Base-by-base conservation (phyloP, 176 grass and related monocot species). In the Aegilops longissima region DNA sequence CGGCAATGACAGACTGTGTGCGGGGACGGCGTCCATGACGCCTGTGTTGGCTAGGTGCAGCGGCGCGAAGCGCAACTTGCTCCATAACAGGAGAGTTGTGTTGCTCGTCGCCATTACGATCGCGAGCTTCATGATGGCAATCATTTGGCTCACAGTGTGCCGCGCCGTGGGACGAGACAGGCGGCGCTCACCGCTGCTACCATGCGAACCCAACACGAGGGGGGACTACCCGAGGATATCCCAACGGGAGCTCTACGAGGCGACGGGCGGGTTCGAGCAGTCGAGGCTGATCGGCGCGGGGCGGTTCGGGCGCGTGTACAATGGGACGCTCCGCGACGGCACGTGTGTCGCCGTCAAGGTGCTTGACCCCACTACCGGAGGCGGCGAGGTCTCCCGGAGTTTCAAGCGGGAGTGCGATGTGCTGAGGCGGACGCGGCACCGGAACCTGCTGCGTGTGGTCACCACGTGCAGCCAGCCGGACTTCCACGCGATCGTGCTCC, bases 381-480 rank as follows among this genome's bases (percentile, higher is more conserved):
- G 45, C 12, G 12, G 45, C 1, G 45, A 49, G 45, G 45, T 49
- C 9, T 73, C 89, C 10, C 80, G 91, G 12, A 95, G 95, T 73
- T 98, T 98, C 85, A 93, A 95, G 87, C 71, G 93, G 66, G 95
- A 95, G 75, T 98, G 95, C 79, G 85, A 95, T 39, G 93, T 98
- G 51, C 89, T 98, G 24, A 85, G 92, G 80, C 89, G 87, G 73
- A 98, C 93, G 13, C 92, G 95, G 5, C 95, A 98, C 85, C 77
- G 95, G 71, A 98, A 98, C 87, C 80, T 98, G 25, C 86, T 98
- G 58, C 90, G 95, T 18, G 95, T 98, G 68, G 89, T 98, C n/a
- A 98, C 95, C 39, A 77, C 93, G 13, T 98, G 95, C 87, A 93
- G 80, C 85, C 88, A 87, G 75, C 93, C 95, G 39, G 95, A 92